Conservation (phyloP, 2,329 filamentous ascomycete genomes). For the Xylaria sp. region DNA sequence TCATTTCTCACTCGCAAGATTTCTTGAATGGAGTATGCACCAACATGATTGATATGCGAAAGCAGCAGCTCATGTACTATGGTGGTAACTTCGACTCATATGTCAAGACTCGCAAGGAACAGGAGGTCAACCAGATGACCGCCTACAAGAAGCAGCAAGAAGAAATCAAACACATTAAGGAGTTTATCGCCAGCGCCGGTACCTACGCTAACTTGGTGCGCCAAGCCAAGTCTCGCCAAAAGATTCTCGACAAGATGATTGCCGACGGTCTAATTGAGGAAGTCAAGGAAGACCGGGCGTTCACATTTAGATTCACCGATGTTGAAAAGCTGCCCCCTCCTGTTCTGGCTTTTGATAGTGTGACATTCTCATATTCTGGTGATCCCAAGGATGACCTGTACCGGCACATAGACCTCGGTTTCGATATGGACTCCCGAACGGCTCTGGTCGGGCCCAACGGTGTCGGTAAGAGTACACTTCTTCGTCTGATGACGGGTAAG, state of each 20-base stretch:
- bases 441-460: conserved; percentile 97
- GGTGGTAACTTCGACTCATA: conserved; percentile 99
- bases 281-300: conserved; percentile 84
- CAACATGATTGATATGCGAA: conserved; percentile 98
- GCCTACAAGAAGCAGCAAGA: conserved; percentile 99
- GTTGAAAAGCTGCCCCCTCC: conserved; percentile 99
- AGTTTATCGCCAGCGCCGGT: conserved; percentile 99
- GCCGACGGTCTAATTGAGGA: conserved; percentile 98
- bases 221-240: conserved; percentile 98
- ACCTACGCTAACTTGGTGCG: conserved; percentile 99
- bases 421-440: conserved; percentile 99
- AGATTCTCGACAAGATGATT: conserved; percentile 99
- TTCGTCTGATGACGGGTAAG: conserved; percentile 96
- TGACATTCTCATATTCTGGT: conserved; percentile 98
- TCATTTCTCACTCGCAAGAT: conserved; percentile 98
- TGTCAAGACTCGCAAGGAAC: conserved; percentile 90
- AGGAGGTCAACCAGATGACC: conserved; percentile 99
- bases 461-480: conserved; percentile 97
- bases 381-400: conserved; percentile 91
- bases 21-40: conserved; percentile 99
- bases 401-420: conserved; percentile 95
- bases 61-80: conserved; percentile 91
- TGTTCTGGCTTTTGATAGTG: conserved; percentile 94
- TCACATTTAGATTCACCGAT: conserved; percentile 98
- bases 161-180: conserved; percentile 99